Percentiles rank a stretch among this genome's conserved stretches.
These are phyloP conservation scores for Fraxinus angustifolia DNA, from an alignment of 305 asterid species.

Conservation along the genomic window DNA sequence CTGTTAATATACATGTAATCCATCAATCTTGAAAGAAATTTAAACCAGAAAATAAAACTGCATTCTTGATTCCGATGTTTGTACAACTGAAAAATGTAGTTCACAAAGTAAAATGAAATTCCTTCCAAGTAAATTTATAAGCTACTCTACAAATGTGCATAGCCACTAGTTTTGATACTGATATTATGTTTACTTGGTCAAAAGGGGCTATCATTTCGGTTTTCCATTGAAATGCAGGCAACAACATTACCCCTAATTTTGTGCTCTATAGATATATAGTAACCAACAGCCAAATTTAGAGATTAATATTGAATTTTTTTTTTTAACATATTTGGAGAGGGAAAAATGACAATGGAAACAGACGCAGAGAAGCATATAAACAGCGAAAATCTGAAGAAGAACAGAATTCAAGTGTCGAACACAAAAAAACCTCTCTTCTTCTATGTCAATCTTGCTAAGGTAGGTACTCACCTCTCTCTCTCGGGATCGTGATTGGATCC, in stretches of 20 bases:
- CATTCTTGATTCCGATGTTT: slow-evolving; percentile 3
- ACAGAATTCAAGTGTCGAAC: slow-evolving; percentile 77
- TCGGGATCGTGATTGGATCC: background rate
- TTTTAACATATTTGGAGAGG: background rate
- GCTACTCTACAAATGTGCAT: slow-evolving; percentile 11
- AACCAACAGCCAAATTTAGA: background rate
- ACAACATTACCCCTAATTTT: slow-evolving; percentile 4
- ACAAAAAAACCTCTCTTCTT: slow-evolving; percentile 85
- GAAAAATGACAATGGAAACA: slow-evolving; percentile 45
- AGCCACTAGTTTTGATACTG: slow-evolving; percentile 18
- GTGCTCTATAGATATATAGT: slow-evolving; percentile 13
- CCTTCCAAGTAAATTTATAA: background rate
- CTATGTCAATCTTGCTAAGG: slow-evolving; percentile 85
- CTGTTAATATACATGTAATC: background rate
- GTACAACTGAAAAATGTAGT: slow-evolving; percentile 10
- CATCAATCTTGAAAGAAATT: background rate
- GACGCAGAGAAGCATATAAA: slow-evolving; percentile 23
- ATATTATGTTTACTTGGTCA: slow-evolving; percentile 40
- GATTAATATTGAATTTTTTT: background rate
- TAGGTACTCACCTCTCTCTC: slow-evolving; percentile 7
- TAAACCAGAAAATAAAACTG: background rate
- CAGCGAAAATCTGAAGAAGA: slow-evolving; percentile 42
- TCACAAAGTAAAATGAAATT: slow-evolving; percentile 1
- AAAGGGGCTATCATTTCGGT: slow-evolving; percentile 27
- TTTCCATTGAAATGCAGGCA: slow-evolving; percentile 16